These are phyloP conservation scores for Verticillium dahliae DNA, from an alignment of 2,329 filamentous ascomycete genomes.

Conservation along the genomic window DNA sequence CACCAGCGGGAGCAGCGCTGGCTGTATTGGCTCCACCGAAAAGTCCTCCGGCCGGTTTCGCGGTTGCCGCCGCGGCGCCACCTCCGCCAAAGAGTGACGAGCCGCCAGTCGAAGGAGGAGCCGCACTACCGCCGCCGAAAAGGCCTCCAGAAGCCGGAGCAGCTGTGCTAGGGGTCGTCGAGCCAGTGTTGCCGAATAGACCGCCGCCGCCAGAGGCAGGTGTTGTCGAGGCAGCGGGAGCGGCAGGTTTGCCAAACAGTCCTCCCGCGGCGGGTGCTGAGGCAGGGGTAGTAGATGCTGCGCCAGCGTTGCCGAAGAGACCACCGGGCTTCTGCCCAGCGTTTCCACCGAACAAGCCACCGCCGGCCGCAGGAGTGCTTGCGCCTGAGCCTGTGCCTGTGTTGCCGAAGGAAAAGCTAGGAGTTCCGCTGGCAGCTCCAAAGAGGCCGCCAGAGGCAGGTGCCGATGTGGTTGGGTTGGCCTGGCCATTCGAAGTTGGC, in stretches of 20 bases:
- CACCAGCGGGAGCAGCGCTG: constrained; percentile 15
- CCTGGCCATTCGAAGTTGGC: constrained; percentile 11
- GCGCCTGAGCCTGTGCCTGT: constrained; percentile 16
- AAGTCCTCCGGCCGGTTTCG: constrained; percentile 16
- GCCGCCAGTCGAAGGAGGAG: not conserved
- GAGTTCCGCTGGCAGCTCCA: constrained; percentile 22
- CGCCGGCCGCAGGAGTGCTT: constrained; percentile 18
- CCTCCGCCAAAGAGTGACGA: constrained; percentile 7
- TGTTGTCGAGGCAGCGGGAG: constrained; percentile 9
- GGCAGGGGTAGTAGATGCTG: constrained; percentile 15
- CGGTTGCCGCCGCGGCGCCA: constrained; percentile 11
- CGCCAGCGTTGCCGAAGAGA: constrained; percentile 14
- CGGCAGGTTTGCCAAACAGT: constrained; percentile 6
- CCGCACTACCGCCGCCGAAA: not conserved
- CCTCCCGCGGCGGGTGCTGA: constrained; percentile 9
- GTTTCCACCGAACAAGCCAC: constrained; percentile 24
- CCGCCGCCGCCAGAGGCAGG: constrained; percentile 13
- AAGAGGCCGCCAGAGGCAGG: constrained; percentile 34
- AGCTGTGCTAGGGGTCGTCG: not conserved
- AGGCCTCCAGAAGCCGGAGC: not conserved
- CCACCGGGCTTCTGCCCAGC: constrained; percentile 15
- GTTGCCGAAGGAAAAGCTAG: constrained; percentile 35
- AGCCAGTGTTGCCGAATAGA: constrained; percentile 2
- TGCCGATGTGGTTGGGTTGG: constrained; percentile 23
- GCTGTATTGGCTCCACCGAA: constrained; percentile 16